A percentile compares a stretch with the other conserved stretches of the same genome.
These are phyloP conservation scores for Infundibulicybe gibba DNA, from an alignment of 768 basidiomycete genomes.

Conservation along the genomic window DNA sequence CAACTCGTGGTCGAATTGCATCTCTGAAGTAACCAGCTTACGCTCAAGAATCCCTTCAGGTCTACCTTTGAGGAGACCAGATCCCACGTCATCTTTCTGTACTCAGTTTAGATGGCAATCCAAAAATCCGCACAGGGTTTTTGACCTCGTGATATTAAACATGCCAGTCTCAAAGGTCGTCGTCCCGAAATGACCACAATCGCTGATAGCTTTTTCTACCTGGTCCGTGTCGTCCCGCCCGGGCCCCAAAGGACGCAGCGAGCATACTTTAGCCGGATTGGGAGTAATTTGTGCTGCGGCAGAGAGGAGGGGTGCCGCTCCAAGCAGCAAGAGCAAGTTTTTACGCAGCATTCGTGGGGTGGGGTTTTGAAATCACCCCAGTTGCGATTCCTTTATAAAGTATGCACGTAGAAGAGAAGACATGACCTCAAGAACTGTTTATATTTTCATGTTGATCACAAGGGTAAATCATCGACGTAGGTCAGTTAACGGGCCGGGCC, in stretches of 20 bases:
- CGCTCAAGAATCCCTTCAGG: slow-evolving; percentile 41
- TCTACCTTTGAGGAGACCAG: slow-evolving; percentile 38
- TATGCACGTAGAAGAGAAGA: too few relatives aligned
- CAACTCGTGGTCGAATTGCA: too few relatives aligned
- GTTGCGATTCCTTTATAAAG: too few relatives aligned
- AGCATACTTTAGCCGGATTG: slow-evolving; percentile 12
- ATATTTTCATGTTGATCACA: too few relatives aligned
- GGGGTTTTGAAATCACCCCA: too few relatives aligned
- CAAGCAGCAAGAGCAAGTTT: too few relatives aligned
- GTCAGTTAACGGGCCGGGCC: too few relatives aligned
- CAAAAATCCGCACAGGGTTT: neutral
- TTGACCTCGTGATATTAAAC: slow-evolving; percentile 50
- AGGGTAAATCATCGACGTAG: too few relatives aligned
- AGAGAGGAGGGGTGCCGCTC: too few relatives aligned
- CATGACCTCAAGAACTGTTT: too few relatives aligned
- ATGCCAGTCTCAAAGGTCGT: slow-evolving; percentile 40
- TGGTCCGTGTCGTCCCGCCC: slow-evolving; percentile 40
- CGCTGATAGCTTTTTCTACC: slow-evolving; percentile 45
- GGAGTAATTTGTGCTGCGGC: neutral
- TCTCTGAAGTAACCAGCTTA: slow-evolving; percentile 9
- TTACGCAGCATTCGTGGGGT: too few relatives aligned
- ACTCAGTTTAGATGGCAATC: neutral
- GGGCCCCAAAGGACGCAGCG: slow-evolving; percentile 27
- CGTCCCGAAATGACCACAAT: slow-evolving; percentile 44
- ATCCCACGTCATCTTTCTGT: slow-evolving; percentile 54